Conservation (phyloP, 1,284 basidiomycete genomes). For the Ceratobasidium sp. region DNA sequence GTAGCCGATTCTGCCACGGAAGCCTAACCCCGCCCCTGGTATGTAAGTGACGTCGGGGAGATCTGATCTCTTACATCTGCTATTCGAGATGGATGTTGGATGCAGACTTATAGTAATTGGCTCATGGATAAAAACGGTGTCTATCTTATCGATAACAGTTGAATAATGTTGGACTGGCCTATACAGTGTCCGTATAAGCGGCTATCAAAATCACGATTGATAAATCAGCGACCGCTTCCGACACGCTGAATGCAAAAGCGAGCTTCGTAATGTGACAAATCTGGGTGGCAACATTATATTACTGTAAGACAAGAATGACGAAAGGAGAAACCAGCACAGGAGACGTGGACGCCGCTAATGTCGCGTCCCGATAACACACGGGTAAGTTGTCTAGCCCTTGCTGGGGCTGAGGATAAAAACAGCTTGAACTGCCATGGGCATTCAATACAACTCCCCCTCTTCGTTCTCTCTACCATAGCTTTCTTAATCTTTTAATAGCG, state of each 20-base stretch:
- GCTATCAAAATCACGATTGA: background rate
- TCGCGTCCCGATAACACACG: background rate
- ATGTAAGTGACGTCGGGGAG: too few species aligned
- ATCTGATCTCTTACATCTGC: too few species aligned
- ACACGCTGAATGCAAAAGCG: background rate
- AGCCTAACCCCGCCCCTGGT: too few species aligned
- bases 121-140: too few species aligned
- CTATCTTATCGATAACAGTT: too few species aligned
- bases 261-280: conserved; percentile 16
- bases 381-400: background rate
- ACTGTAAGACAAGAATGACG: background rate
- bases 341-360: background rate
- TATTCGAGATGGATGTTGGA: too few species aligned
- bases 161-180: too few species aligned
- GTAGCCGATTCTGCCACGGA: too few species aligned
- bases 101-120: too few species aligned
- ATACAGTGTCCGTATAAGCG: too few species aligned
- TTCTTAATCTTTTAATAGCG: background rate
- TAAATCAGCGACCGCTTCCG: background rate
- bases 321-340: background rate
- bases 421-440: background rate
- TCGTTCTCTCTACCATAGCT: background rate
- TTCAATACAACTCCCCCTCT: background rate
- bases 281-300: conserved; percentile 1
- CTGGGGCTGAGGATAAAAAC: background rate